Conservation (phyloP, 495 filamentous ascomycete genomes). For the Margaritispora aquatica region DNA sequence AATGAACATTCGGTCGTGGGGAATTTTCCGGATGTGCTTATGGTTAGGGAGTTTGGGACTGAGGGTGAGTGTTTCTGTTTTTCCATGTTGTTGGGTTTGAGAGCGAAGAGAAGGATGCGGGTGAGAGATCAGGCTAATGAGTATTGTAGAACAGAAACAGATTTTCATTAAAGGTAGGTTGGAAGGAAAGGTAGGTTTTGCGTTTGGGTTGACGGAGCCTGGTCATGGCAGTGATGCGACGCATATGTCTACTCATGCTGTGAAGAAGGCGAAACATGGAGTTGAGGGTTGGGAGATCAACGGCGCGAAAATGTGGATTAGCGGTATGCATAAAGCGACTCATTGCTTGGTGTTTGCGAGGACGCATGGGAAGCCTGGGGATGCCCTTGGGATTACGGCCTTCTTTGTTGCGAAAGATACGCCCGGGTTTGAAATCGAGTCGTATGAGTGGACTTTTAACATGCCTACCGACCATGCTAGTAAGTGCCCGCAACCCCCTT, state of each 20-base stretch:
- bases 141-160: slow-evolving; percentile 37
- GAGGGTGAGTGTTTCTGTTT: slow-evolving; percentile 12
- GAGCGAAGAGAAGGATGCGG: not conserved
- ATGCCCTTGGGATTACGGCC: slow-evolving; percentile 47
- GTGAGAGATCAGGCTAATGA: not conserved
- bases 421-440: slow-evolving; percentile 39
- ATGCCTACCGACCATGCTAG: slow-evolving; percentile 53
- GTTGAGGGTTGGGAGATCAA: slow-evolving; percentile 43
- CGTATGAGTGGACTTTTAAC: slow-evolving; percentile 56
- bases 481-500: not conserved
- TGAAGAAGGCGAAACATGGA: slow-evolving; percentile 18
- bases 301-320: slow-evolving; percentile 57
- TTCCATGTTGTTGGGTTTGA: too few relatives aligned
- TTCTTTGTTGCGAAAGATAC: slow-evolving; percentile 46
- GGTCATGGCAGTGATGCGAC: slow-evolving; percentile 54
- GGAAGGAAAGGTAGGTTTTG: slow-evolving; percentile 41
- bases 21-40: slow-evolving; percentile 52
- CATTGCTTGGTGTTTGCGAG: slow-evolving; percentile 55
- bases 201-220: slow-evolving; percentile 57
- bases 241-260: slow-evolving; percentile 46
- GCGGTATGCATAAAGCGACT: slow-evolving; percentile 50
- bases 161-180: slow-evolving; percentile 43
- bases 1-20: slow-evolving; percentile 53
- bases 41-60: slow-evolving; percentile 50
- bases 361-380: slow-evolving; percentile 39